Conservation (phyloP, 805 yeast genomes). For the Wickerhamiella alocasiicola region DNA sequence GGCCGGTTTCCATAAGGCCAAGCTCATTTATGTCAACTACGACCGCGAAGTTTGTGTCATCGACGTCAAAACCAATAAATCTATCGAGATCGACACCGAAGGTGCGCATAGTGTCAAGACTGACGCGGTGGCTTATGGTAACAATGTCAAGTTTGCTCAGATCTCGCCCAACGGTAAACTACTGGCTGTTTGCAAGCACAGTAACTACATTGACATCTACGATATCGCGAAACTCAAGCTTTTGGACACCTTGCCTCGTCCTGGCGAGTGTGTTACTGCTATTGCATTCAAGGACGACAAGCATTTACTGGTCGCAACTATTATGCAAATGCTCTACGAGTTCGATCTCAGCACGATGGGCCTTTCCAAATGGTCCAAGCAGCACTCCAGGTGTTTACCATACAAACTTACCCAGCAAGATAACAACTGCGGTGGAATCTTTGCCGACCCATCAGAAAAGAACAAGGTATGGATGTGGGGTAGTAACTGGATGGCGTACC, state of each 20-base stretch:
- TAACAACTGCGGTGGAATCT: conserved; percentile 66
- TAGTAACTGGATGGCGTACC: conserved; percentile 61
- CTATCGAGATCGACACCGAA: conserved; percentile 11
- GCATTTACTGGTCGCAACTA: conserved; percentile 52
- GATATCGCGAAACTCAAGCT: conserved; percentile 25
- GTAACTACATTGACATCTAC: conserved; percentile 50
- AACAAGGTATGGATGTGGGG: conserved; percentile 77
- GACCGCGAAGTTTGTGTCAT: conserved; percentile 22
- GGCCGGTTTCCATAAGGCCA: not conserved
- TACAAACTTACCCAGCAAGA: conserved; percentile 41
- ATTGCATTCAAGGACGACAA: conserved; percentile 40
- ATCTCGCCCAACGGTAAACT: conserved; percentile 34
- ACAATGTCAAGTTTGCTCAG: conserved; percentile 41
- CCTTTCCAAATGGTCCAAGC: conserved; percentile 64
- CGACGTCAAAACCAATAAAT: conserved; percentile 13
- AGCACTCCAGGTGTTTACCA: conserved; percentile 66
- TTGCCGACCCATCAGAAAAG: conserved; percentile 33
- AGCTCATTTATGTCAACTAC: conserved; percentile 20
- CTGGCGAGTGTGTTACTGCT: conserved; percentile 49
- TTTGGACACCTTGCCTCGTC: conserved; percentile 38
- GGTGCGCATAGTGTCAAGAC: not conserved
- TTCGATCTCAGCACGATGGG: conserved; percentile 34
- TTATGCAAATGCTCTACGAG: conserved; percentile 66
- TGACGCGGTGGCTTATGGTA: conserved; percentile 26
- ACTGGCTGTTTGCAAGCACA: conserved; percentile 48